Conservation (phyloP, 2,329 filamentous ascomycete genomes). For the Niveomyces coronatus region DNA sequence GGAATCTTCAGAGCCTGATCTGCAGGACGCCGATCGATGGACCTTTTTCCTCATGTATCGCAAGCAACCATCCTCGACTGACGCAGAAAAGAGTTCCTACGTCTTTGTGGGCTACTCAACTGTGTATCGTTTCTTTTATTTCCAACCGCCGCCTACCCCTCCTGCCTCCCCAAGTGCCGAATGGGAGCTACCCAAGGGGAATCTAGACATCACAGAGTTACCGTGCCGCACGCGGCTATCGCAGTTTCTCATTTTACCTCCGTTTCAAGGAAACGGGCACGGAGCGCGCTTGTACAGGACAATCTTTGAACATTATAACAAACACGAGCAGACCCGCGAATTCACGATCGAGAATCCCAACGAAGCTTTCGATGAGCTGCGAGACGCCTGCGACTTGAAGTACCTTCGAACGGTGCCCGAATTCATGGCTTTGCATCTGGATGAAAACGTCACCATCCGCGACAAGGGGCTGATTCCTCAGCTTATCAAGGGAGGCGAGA, state of each 20-base stretch:
- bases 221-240: constrained; percentile 78
- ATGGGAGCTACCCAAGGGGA: constrained; percentile 34
- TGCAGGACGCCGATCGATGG: constrained; percentile 74
- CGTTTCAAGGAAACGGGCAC: constrained; percentile 72
- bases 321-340: constrained; percentile 61
- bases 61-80: constrained; percentile 37
- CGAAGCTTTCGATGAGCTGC: constrained; percentile 70
- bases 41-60: constrained; percentile 81
- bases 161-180: constrained; percentile 26
- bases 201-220: constrained; percentile 46
- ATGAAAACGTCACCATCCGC: constrained; percentile 40
- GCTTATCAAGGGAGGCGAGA: constrained; percentile 47
- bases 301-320: constrained; percentile 62
- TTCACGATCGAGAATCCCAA: constrained; percentile 93
- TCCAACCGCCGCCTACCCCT: constrained; percentile 37
- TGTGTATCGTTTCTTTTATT: constrained; percentile 75
- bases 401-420: constrained; percentile 50
- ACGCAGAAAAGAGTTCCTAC: constrained; percentile 49
- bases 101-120: constrained; percentile 83
- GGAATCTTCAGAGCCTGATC: constrained; percentile 52
- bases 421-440: constrained; percentile 46
- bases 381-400: constrained; percentile 62
- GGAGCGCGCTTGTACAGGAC: constrained; percentile 72
- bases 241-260: constrained; percentile 84
- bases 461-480: constrained; percentile 35